Evolutionary conservation across 1,284 basidiomycete genomes (phyloP).

Genomic region (Exobasidium cylindrosporum): DNA sequence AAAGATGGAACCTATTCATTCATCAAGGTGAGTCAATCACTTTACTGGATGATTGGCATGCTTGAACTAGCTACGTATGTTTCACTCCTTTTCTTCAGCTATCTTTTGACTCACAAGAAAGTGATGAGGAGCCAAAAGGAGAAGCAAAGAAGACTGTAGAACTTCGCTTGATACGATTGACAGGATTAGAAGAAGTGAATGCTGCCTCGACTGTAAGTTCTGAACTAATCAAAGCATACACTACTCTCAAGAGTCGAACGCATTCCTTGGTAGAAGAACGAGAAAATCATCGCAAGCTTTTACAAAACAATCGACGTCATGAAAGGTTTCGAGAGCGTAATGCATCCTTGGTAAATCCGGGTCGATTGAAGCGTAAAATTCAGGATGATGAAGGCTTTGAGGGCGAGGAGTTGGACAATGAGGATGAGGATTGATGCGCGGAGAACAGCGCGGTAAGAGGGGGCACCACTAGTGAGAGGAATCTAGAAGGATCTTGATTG

Average conservation of each 20-base stretch:
- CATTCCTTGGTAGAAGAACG: constrained; percentile 3
- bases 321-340: constrained; percentile 5
- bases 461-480: no score
- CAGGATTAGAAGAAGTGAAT: background rate
- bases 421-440: background rate
- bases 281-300: constrained; percentile 1
- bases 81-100: background rate
- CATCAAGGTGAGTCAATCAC: background rate
- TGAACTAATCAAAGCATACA: constrained; percentile 4
- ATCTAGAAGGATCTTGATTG: no score
- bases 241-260: background rate
- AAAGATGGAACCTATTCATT: constrained; percentile 3
- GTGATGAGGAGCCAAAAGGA: constrained; percentile 1
- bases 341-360: constrained; percentile 7
- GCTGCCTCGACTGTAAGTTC: background rate
- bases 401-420: background rate
- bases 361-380: constrained; percentile 6
- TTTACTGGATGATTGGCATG: background rate
- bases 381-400: constrained; percentile 11
- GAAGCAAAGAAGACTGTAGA: background rate
- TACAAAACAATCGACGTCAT: constrained; percentile 11
- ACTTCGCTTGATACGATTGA: background rate
- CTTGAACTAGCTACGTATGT: background rate
- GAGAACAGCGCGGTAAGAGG: no score
- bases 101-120: background rate